Conservation (phyloP, 108 stramenopile genomes). For the Pseudonitzschia delicatissima region DNA sequence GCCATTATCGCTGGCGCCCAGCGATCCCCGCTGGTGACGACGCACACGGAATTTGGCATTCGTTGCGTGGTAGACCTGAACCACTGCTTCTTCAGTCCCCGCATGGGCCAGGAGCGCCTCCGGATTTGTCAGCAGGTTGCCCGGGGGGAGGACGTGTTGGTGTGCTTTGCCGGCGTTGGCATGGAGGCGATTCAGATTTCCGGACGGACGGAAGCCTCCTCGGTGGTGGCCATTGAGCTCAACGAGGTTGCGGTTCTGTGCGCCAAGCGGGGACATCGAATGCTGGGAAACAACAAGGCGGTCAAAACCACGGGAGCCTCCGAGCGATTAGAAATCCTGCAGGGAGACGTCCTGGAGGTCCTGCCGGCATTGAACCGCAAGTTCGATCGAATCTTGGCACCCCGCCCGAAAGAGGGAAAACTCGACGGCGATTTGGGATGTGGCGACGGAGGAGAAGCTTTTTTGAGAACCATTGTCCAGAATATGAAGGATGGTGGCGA, state of each 20-base stretch:
- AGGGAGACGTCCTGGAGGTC: constrained; percentile 75
- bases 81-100: constrained; percentile 78
- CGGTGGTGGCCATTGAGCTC: constrained; percentile 66
- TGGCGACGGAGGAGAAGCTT: constrained; percentile 66
- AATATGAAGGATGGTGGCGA: constrained; percentile 71
- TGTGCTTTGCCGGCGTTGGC: constrained; percentile 81
- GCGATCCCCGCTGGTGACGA: constrained; percentile 66
- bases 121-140: constrained; percentile 81
- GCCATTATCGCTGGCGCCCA: constrained; percentile 60
- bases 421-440: constrained; percentile 76
- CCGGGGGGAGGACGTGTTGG: constrained; percentile 76
- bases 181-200: constrained; percentile 87
- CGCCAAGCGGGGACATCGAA: constrained; percentile 51
- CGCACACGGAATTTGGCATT: constrained; percentile 82
- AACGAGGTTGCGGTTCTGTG: constrained; percentile 76
- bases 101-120: constrained; percentile 82
- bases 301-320: constrained; percentile 70
- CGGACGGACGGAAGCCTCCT: constrained; percentile 66
- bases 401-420: constrained; percentile 79
- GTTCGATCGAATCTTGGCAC: constrained; percentile 81
- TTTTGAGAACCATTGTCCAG: constrained; percentile 61
- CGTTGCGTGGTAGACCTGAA: constrained; percentile 82
- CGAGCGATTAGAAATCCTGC: constrained; percentile 62
- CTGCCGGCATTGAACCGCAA: constrained; percentile 34
- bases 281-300: constrained; percentile 76